Base-by-base conservation (phyloP, 768 basidiomycete genomes). In the Neoboletus magnificus region DNA sequence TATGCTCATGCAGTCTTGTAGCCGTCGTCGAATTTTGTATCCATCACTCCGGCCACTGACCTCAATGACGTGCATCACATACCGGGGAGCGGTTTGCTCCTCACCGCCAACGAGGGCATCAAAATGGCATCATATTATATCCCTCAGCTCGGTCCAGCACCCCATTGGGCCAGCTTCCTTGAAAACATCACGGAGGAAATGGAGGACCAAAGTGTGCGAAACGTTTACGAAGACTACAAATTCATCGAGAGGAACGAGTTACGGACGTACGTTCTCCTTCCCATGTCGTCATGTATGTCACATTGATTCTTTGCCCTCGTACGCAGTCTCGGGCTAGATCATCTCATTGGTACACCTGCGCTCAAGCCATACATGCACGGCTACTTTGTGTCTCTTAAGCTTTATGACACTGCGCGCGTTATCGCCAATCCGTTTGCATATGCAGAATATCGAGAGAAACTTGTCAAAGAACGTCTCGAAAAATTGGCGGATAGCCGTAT, bases 341-440 rank as follows among this genome's bases (percentile, higher is more conserved):
- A 96, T 69, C 91, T 99, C 63, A 76, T 97, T 60, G 97, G 97
- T 48, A 96, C 95, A 6, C 86, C 93, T 22, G 85, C 90, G 18
- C 90, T 98, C 79, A 96, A 96, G 72, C 97, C 97, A 5, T 99
- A 98, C 74, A 98, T 99, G 96, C 97, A 99, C 72, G 97, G 97
- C 41, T 98, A 95, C 83, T 98, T 99, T 77, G 73, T 98, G 59
- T 91, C 94, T 5, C 85, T 98, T 73, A 92, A 93, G 65, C 83
- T 98, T 6, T 98, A 98, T 76, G 92, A 95, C 63, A 89, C 95
- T 48, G 97, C 97, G 2, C 87, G 95, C 32, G 82, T 96, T 60
- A 94, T 98, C 62, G 88, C 93, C 54, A 98, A 98, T 75, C 97
- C 97, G 2, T 95, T 93, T 69, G 93, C 88, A 11, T 98, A 98